Conservation (phyloP, 75 land plant genomes). For the Isoetes taiwanensis region DNA sequence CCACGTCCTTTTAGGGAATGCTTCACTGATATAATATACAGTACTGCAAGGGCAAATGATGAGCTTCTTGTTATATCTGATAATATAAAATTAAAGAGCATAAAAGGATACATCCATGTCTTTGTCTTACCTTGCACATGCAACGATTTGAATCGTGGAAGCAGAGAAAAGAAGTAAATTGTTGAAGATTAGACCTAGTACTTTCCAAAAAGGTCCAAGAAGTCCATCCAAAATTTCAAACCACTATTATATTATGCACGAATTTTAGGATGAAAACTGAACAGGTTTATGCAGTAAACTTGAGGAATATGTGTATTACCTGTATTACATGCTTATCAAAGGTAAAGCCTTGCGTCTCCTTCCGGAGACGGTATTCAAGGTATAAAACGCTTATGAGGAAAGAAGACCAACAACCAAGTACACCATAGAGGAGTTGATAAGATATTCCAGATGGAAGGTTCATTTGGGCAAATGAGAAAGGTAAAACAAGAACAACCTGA, state of each 20-base stretch:
- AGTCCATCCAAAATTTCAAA: background rate
- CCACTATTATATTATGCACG: too few relatives aligned
- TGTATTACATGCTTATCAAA: background rate
- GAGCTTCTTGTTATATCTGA: too few relatives aligned
- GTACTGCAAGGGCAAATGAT: too few relatives aligned
- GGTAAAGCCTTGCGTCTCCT: background rate
- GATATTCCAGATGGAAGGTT: background rate
- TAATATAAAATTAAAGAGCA: background rate
- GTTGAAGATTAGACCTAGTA: background rate
- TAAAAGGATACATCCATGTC: background rate
- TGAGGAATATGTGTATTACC: background rate
- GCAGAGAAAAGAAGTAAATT: background rate
- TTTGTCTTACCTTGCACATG: background rate
- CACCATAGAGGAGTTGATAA: background rate
- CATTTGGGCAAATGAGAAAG: conserved; percentile 2
- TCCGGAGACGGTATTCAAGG: background rate
- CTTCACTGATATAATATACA: background rate
- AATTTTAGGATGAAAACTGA: too few relatives aligned
- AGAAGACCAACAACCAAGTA: background rate
- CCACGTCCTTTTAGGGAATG: background rate
- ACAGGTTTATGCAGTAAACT: too few relatives aligned
- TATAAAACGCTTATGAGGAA: background rate
- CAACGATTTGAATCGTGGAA: background rate
- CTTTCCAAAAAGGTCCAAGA: background rate
- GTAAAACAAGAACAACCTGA: background rate